These are phyloP conservation scores for Teratosphaeria pseudoeucalypti DNA, from an alignment of 2,329 filamentous ascomycete genomes.

Conservation along the genomic window DNA sequence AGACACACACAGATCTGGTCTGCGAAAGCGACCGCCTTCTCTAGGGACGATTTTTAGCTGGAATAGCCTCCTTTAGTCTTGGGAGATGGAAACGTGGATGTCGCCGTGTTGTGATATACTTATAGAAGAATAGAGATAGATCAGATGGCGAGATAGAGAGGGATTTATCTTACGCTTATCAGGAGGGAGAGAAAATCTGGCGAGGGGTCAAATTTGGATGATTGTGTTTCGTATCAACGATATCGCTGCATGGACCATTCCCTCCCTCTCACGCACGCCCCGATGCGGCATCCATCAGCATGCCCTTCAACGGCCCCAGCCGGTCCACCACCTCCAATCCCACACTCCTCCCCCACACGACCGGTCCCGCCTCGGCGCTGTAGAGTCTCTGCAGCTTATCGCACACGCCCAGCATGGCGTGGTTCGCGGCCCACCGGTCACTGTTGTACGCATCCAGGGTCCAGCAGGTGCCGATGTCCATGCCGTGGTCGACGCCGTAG, in stretches of 20 bases:
- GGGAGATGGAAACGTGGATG: too few relatives aligned
- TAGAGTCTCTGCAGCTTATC: slow-evolving; percentile 93
- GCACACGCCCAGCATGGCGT: slow-evolving; percentile 62
- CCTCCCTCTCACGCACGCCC: background rate
- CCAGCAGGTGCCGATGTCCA: slow-evolving; percentile 72
- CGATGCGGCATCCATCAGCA: slow-evolving; percentile 63
- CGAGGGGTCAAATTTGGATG: background rate
- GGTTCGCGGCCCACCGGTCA: slow-evolving; percentile 75
- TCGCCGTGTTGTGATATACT: too few relatives aligned
- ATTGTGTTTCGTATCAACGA: background rate
- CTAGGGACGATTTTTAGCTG: too few relatives aligned
- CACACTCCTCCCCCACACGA: slow-evolving; percentile 68
- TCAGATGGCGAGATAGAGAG: too few relatives aligned
- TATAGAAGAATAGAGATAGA: too few relatives aligned
- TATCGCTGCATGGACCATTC: background rate
- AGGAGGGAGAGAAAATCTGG: too few relatives aligned
- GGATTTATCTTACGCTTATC: too few relatives aligned
- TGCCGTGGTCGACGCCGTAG: slow-evolving; percentile 68
- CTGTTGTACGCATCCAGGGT: slow-evolving; percentile 71
- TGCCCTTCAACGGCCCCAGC: slow-evolving; percentile 64
- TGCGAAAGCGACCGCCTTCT: too few relatives aligned
- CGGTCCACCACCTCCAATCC: slow-evolving; percentile 69
- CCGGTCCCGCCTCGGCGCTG: slow-evolving; percentile 64
- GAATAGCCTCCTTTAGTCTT: too few relatives aligned
- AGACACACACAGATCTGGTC: too few relatives aligned